phyloP scores from a whole-genome alignment of 139 green algal genomes.

The Coelastrella sp. region DNA sequence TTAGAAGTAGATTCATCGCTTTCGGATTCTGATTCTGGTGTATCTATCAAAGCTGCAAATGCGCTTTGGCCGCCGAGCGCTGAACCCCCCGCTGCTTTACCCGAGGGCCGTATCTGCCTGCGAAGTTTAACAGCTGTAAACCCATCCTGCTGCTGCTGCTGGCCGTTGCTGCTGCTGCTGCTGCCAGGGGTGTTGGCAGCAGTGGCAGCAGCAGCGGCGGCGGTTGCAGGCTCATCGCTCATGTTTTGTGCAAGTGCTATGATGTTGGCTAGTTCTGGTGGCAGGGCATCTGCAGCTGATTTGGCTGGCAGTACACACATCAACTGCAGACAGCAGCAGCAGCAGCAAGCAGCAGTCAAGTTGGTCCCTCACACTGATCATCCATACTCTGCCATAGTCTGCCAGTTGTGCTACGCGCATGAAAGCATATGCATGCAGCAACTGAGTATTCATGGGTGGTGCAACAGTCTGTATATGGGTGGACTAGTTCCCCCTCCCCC shows the following conservation, averaged over 20 bases:
- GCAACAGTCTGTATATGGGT: no score
- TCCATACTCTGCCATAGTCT: no score
- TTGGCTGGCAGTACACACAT: constrained; percentile 73
- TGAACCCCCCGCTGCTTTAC: no score
- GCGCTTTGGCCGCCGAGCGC: no score
- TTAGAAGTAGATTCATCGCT: no score
- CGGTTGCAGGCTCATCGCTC: constrained; percentile 15
- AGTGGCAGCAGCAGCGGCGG: background rate
- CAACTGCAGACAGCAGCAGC: constrained; percentile 57
- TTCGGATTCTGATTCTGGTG: no score
- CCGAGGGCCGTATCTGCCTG: no score
- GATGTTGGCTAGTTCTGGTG: constrained; percentile 57
- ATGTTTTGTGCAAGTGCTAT: constrained; percentile 55
- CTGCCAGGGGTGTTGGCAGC: background rate
- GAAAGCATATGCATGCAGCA: no score
- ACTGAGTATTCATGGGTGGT: no score
- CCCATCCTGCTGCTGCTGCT: background rate
- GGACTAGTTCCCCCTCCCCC: no score
- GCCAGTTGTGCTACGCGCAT: no score
- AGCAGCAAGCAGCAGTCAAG: background rate
- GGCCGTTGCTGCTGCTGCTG: background rate
- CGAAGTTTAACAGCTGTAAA: background rate
- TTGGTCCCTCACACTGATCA: background rate
- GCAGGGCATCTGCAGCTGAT: constrained; percentile 65
- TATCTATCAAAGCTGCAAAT: no score